Base-by-base conservation (phyloP, 2,329 filamentous ascomycete species). In the Ophiostoma himal-ulmi region DNA sequence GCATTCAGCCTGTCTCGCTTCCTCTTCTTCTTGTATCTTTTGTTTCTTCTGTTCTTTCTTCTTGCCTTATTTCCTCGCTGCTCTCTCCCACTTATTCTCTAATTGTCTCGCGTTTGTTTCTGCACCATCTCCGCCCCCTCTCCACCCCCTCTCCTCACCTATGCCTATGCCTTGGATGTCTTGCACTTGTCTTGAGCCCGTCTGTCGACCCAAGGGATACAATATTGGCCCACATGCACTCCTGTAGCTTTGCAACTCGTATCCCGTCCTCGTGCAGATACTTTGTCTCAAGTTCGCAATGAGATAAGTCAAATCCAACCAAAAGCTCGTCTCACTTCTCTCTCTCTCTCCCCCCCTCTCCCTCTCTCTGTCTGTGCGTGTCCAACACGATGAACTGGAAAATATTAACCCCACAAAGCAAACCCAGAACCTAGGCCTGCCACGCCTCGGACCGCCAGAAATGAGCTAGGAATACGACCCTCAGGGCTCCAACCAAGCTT, bases 211-310 rank as follows among this genome's bases (percentile, higher is more conserved):
- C 57, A 62, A 62, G 57, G 57, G 57, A 62, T 62, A 26, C 26
- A 62, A 62, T 62, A 62, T 62, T 62, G 57, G 57, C 57, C 57
- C 57, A 62, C 57, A 34, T 62, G 26, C 57, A 62, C 57, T 22
- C 48, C 44, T 57, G 52, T 5, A 62, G 22, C 14, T 62, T 17
- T 17, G 26, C 13, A 26, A 57, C 52, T 57, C 52, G 52, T 57
- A 57, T 57, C 52, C 52, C 52, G 22, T 57, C 22, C 52, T 57
- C 52, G 52, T 57, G 52, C 52, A 57, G 22, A 8, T 57, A 30
- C 52, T 57, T 57, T 26, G 17, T 48, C 44, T 20, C 44, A 48
- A 20, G 17, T 48, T 26, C 44, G 10, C 52, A 57, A 57, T 22
- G 17, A 26, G 52, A 54, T 44, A 30, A 30, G 39, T 44, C 39